phyloP scores from a whole-genome alignment of 2,329 filamentous ascomycete species.

The Chrysoporthe cubensis region DNA sequence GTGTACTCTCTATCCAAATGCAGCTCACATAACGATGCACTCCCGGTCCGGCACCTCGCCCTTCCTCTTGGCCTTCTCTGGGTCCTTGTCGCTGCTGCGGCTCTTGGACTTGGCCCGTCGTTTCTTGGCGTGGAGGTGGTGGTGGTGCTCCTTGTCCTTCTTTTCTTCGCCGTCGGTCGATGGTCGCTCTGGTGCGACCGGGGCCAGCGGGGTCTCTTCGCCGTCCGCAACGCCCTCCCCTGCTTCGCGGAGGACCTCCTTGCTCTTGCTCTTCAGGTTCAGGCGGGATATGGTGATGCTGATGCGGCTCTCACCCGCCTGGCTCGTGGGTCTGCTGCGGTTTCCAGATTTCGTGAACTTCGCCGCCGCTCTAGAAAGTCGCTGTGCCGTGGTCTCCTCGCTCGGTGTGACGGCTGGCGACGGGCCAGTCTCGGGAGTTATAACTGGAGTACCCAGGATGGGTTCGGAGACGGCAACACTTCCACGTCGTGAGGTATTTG shows the following conservation, averaged over 20 bases:
- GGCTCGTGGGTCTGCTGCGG: conserved; percentile 61
- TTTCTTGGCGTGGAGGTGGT: conserved; percentile 40
- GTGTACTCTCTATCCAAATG: not conserved
- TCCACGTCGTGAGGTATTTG: conserved; percentile 49
- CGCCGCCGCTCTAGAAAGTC: conserved; percentile 61
- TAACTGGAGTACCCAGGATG: conserved; percentile 16
- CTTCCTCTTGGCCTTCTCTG: conserved; percentile 43
- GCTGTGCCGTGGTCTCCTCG: conserved; percentile 58
- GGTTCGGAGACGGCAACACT: conserved; percentile 57
- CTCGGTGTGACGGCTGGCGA: conserved; percentile 49
- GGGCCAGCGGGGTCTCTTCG: conserved; percentile 25
- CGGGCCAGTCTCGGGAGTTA: conserved; percentile 36
- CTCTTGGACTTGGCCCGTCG: conserved; percentile 44
- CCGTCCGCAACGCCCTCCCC: conserved; percentile 27
- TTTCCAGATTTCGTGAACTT: conserved; percentile 52
- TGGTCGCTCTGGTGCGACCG: conserved; percentile 20
- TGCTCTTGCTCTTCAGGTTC: conserved; percentile 56
- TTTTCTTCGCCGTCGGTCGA: conserved; percentile 28
- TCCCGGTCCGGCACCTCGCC: conserved; percentile 48
- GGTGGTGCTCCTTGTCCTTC: conserved; percentile 33
- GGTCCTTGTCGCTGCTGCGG: conserved; percentile 34
- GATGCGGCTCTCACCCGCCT: conserved; percentile 61
- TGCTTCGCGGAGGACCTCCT: conserved; percentile 48
- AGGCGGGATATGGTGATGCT: conserved; percentile 62
- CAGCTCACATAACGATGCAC: conserved; percentile 50